Evolutionary conservation across 306 rosid species (phyloP).

Genomic region (Geum urbanum): DNA sequence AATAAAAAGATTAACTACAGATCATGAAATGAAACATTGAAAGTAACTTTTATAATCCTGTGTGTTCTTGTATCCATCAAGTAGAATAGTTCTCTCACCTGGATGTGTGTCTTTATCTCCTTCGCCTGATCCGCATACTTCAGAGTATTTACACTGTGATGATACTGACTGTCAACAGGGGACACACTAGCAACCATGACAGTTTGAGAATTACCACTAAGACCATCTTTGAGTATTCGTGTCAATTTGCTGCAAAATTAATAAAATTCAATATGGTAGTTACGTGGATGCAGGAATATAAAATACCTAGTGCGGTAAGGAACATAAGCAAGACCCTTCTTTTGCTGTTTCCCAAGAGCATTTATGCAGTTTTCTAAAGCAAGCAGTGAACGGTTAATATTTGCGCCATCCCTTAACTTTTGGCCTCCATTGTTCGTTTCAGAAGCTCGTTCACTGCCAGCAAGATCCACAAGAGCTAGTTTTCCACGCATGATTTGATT

Average conservation of each 20-base stretch:
- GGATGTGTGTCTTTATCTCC: slow-evolving; percentile 64
- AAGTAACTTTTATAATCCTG: not conserved
- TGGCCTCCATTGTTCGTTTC: slow-evolving; percentile 57
- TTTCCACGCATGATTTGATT: slow-evolving; percentile 58
- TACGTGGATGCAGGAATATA: not conserved
- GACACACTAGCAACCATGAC: slow-evolving; percentile 62
- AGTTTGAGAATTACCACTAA: slow-evolving; percentile 65
- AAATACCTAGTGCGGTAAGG: slow-evolving; percentile 61
- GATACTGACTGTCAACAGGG: slow-evolving; percentile 52
- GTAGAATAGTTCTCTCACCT: slow-evolving; percentile 31
- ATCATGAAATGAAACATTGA: not conserved
- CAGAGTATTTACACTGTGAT: slow-evolving; percentile 58
- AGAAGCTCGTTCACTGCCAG: slow-evolving; percentile 60
- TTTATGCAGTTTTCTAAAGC: slow-evolving; percentile 66
- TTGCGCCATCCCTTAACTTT: slow-evolving; percentile 63
- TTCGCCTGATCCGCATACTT: slow-evolving; percentile 67
- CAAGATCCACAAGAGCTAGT: slow-evolving; percentile 68
- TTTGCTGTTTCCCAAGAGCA: slow-evolving; percentile 59
- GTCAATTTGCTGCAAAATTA: slow-evolving; percentile 55
- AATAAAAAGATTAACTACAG: not conserved
- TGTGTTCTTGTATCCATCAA: not conserved
- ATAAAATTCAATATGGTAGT: slow-evolving; percentile 22
- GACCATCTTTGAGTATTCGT: slow-evolving; percentile 59
- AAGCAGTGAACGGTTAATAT: slow-evolving; percentile 66
- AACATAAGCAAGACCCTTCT: slow-evolving; percentile 65